Base-by-base conservation (phyloP, 2,329 filamentous ascomycete species). In the Sporothrix curviconia region DNA sequence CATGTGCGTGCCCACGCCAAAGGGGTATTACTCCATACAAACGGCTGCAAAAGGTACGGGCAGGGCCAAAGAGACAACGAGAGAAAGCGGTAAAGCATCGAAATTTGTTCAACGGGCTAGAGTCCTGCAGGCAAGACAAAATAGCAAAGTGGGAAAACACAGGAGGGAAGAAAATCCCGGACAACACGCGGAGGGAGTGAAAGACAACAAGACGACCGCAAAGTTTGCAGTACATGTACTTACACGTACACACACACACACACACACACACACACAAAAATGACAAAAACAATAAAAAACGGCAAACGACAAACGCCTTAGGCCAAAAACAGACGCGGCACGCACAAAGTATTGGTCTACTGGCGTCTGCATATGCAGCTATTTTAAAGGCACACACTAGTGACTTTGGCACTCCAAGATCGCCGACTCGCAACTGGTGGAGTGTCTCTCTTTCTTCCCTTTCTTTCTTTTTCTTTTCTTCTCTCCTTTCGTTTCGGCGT, bases 291-390 rank as follows among this genome's bases (percentile, higher is more conserved):
- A 9, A 43, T 12, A 43, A 24, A 43, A 12, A 25, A 40, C 1
- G 34, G 25, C 12, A 17, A 32, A 19, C 9, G 12, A 30, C 17
- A 46, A 24, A 24, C 2, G 19, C 19, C 32, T 32, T 50, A 25
- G 37, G 25, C 47, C 47, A 22, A 17, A 50, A 50, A 50, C 47
- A 25, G n/a, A 11, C 49, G 30, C 34, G 24, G 49, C 36, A 52
- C 15, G 34, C 22, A 40, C 46, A 36, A 22, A 28, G 22, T 52
- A 24, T 30, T 37, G 47, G 36, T 25, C 49, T 12, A 52, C 49
- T 15, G 24, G 49, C 49, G n/a, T 52, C 36, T 52, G 36, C 49
- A 40, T 52, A 52, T 52, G 49, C 49, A 52, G 49, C 49, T 52
- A 40, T 30, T 28, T 28, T 39, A 39, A 40, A 28, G 22, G 14